Base-by-base conservation (phyloP, 2,329 filamentous ascomycete genomes). In the Talaromyces sp. region DNA sequence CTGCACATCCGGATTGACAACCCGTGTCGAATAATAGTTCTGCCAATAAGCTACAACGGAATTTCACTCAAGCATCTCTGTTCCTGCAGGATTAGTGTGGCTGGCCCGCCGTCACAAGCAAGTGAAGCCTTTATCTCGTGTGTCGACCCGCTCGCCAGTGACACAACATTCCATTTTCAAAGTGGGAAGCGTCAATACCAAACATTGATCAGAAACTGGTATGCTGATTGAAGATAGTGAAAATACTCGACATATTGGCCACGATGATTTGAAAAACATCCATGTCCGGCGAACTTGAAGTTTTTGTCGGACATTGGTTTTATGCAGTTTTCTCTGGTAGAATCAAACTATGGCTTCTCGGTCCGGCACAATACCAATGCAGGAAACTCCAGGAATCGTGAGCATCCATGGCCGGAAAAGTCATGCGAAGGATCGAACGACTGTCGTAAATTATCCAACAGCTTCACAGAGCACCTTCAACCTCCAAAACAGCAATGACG, bases 101-200 rank as follows among this genome's bases (percentile, higher is more conserved):
- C 16, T 54, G 50, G 23, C 28, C 50, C 28, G 21, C 31, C 35
- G 9, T 21, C 2, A 8, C 2, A 14, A 35, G n/a, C 31, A 37
- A 54, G 50, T 37, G 50, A 54, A 54, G 25, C n/a, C 28, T 21
- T 35, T 35, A 54, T 54, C 48, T 54, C 50, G 11, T 54, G 31
- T 16, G 3, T 14, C 31, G 18, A 6, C 31, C n/a, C 50, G 31
- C 23, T 35, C 18, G 9, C 11, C 31, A 18, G 16, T 52, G 7
- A 35, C 50, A 54, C 28, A 54, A n/a, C 50, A 54, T 54, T 54
- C 50, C 50, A 54, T 21, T 54, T 8, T n/a, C n/a, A 5, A 33
- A 2, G 12, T 35, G 50, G 37, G 31, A 54, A 23, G 31, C 11
- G 18, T 37, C 18, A 16, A 35, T 18, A 28, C 31, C 18, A 54